Base-by-base conservation (phyloP, 768 basidiomycete species). In the Amanita fuliginea region DNA sequence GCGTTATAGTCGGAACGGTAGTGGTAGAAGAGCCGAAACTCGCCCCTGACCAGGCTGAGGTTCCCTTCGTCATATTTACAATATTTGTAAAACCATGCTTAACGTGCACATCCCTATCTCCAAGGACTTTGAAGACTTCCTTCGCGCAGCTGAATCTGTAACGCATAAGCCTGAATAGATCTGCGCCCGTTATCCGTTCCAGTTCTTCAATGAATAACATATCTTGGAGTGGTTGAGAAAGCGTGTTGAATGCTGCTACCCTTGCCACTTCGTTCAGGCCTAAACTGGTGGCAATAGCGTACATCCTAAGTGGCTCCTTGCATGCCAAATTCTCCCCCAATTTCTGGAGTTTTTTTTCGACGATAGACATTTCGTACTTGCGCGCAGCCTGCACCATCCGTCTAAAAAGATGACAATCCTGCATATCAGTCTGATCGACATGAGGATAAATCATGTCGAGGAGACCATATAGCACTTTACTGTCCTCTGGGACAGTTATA, bases 401-500 rank as follows among this genome's bases (percentile, higher is more conserved):
- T 34, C 8, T 3, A 34, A 13, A 43, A 13, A 45, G 21, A 19
- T 41, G 22, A 14, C 14, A 28, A 41, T 46, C 32, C 16, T 37
- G 34, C 18, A 28, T 22, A 14, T 14, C 36, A 30, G 18, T 24
- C 14, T 45, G 43, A 5, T 46, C 26, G 8, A 7, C 13, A 16
- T 13, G 37, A 18, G 49, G 52, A 26, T 52, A 53, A 26, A 42
- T 42, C 13, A 40, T 18, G 33, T 8, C 18, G 22, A 58, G 49
- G 22, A 58, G 45, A 19, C 33, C 35, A 30, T 47, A 28, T 16
- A 58, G 30, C 24, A 24, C 40, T 11, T 41, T 30, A 32, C 46
- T 52, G 34, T 56, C 46, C 19, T 60, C 57, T 13, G 37, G 35
- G 4, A 61, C 32, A 11, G 37, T 35, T 51, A 50, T 56, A 42